Evolutionary conservation across 805 yeast species (phyloP).

Genomic region (Metschnikowia gruessii): DNA sequence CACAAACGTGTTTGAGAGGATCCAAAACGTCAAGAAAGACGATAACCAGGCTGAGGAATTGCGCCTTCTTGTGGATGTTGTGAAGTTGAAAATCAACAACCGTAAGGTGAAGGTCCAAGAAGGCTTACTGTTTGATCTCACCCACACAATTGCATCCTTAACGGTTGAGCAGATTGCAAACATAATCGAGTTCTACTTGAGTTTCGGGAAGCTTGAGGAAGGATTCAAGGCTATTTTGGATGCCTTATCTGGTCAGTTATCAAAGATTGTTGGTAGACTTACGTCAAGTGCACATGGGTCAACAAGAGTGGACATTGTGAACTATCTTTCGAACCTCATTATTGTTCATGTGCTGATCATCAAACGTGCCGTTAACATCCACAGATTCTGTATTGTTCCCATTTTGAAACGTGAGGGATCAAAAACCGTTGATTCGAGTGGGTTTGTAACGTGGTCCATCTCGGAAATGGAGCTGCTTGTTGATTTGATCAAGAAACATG

Average conservation of each 20-base stretch:
- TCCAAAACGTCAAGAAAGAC: slow-evolving; percentile 11
- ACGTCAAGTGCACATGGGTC: slow-evolving; percentile 42
- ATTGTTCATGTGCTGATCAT: slow-evolving; percentile 38
- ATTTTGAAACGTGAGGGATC: slow-evolving; percentile 29
- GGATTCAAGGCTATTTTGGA: slow-evolving; percentile 35
- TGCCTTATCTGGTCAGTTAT: slow-evolving; percentile 33
- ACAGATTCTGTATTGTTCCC: slow-evolving; percentile 48
- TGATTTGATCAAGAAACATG: slow-evolving; percentile 58
- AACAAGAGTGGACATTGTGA: slow-evolving; percentile 41
- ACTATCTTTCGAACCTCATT: slow-evolving; percentile 39
- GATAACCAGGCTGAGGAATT: slow-evolving; percentile 24
- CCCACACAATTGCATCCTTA: slow-evolving; percentile 31
- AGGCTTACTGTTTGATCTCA: slow-evolving; percentile 37
- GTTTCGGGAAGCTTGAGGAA: slow-evolving; percentile 34
- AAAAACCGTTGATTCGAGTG: slow-evolving; percentile 31
- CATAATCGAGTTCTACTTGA: slow-evolving; percentile 36
- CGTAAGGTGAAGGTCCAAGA: slow-evolving; percentile 38
- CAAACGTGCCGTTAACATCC: slow-evolving; percentile 51
- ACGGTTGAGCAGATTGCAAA: slow-evolving; percentile 30
- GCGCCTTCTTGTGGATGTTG: slow-evolving; percentile 37
- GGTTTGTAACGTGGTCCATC: slow-evolving; percentile 75
- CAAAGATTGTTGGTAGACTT: slow-evolving; percentile 32
- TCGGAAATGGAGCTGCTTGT: slow-evolving; percentile 61
- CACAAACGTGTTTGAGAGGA: slow-evolving; percentile 28
- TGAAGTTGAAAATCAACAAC: slow-evolving; percentile 38